Evolutionary conservation across 352 stramenopile genomes (phyloP).

Genomic region (Phytopythium chamaehyphon): DNA sequence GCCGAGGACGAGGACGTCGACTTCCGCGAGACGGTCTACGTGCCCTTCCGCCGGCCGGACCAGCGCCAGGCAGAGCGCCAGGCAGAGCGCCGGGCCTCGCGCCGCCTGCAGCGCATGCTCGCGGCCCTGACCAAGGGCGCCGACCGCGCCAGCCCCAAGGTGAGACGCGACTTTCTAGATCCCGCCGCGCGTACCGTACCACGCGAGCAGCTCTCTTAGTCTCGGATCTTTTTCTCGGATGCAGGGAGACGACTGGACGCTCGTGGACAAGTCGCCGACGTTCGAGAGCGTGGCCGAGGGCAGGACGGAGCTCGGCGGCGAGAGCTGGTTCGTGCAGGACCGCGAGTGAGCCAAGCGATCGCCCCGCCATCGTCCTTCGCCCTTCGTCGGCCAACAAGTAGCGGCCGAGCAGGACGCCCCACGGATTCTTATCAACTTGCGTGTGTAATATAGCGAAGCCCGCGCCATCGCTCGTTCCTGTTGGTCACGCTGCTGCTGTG

Average conservation of each 20-base stretch:
- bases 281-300: slow-evolving; percentile 49
- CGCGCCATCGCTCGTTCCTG: not conserved
- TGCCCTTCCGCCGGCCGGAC: slow-evolving; percentile 39
- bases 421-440: not conserved
- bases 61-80: slow-evolving; percentile 16
- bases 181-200: not conserved
- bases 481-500: too few species aligned
- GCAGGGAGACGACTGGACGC: slow-evolving; percentile 69
- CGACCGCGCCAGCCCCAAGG: slow-evolving; percentile 44
- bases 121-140: slow-evolving; percentile 13
- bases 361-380: too few species aligned
- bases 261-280: slow-evolving; percentile 76
- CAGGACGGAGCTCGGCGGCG: slow-evolving; percentile 36
- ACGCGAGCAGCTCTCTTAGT: not conserved
- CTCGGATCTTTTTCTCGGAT: not conserved
- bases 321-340: slow-evolving; percentile 59
- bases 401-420: not conserved
- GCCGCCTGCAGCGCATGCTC: slow-evolving; percentile 12
- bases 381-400: too few species aligned
- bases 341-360: slow-evolving; percentile 13
- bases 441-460: slow-evolving; percentile 11
- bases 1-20: slow-evolving; percentile 32
- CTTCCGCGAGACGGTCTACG: slow-evolving; percentile 44
- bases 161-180: slow-evolving; percentile 9
- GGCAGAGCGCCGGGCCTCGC: slow-evolving; percentile 8